phyloP scores from a whole-genome alignment of 306 rosid species.

The Sophora flavescens region DNA sequence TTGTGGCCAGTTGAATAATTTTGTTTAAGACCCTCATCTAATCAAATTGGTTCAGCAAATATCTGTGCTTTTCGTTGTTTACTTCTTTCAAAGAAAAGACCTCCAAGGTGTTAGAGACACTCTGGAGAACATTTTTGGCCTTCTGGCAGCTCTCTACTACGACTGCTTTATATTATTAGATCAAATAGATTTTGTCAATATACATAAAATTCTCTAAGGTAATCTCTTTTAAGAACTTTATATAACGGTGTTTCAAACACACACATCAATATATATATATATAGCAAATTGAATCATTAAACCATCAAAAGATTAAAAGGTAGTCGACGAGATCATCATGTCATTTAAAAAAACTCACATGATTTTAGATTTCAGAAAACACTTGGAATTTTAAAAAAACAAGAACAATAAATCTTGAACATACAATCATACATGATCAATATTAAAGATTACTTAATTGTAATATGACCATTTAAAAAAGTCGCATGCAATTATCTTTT shows the following conservation, averaged over 20 bases:
- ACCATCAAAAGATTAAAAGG: too few relatives aligned
- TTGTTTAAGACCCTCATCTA: background rate
- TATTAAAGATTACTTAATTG: too few relatives aligned
- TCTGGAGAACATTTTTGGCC: background rate
- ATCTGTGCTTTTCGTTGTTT: background rate
- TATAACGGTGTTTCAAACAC: background rate
- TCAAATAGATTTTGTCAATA: background rate
- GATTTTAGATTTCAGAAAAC: too few relatives aligned
- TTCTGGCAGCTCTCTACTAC: background rate
- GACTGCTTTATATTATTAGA: background rate
- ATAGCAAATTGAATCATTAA: background rate
- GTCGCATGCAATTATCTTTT: too few relatives aligned
- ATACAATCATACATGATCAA: too few relatives aligned
- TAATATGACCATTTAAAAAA: too few relatives aligned
- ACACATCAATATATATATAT: too few relatives aligned
- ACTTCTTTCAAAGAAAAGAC: background rate
- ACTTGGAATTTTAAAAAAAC: too few relatives aligned
- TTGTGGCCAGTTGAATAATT: background rate
- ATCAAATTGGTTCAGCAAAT: constrained; percentile 3
- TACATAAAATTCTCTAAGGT: background rate
- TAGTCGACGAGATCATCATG: too few relatives aligned
- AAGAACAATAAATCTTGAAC: too few relatives aligned
- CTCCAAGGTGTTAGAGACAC: background rate
- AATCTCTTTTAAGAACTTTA: background rate
- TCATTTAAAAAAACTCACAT: too few relatives aligned